These are phyloP conservation scores for Backusella macrospora DNA, from an alignment of 192 early-diverging fungal genomes.

Conservation along the genomic window DNA sequence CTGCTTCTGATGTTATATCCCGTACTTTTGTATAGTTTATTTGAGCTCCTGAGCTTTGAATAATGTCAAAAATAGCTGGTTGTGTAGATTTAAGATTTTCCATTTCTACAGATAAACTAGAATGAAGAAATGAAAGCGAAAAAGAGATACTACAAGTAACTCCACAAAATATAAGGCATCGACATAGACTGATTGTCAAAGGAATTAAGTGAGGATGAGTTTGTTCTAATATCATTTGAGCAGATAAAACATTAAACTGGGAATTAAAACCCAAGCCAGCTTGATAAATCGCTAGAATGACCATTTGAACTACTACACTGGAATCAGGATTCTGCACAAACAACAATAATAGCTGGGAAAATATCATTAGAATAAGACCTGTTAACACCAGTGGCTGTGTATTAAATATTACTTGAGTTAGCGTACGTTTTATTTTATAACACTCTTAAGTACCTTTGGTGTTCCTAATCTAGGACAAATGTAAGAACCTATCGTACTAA, in stretches of 20 bases:
- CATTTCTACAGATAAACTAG: background rate
- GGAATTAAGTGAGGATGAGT: background rate
- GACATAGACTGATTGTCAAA: background rate
- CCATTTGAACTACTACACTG: background rate
- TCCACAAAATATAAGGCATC: background rate
- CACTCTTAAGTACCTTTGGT: background rate
- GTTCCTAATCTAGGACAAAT: background rate
- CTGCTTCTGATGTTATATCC: background rate
- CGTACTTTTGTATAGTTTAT: background rate
- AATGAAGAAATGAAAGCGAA: background rate
- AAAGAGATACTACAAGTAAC: background rate
- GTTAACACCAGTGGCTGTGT: no score
- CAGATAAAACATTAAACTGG: background rate
- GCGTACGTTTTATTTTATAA: no score
- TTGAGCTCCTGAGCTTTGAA: background rate
- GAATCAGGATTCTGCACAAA: background rate
- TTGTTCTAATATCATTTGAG: background rate
- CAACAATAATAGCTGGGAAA: background rate
- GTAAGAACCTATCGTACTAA: background rate
- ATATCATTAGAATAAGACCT: background rate
- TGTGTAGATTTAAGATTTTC: background rate
- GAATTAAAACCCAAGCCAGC: background rate
- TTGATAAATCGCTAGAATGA: background rate
- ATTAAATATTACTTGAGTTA: no score
- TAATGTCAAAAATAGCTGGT: background rate